A percentile compares a stretch with the other conserved stretches of the same genome.
Conservation (phyloP, 495 filamentous ascomycete genomes). For the Penicillium daleae region DNA sequence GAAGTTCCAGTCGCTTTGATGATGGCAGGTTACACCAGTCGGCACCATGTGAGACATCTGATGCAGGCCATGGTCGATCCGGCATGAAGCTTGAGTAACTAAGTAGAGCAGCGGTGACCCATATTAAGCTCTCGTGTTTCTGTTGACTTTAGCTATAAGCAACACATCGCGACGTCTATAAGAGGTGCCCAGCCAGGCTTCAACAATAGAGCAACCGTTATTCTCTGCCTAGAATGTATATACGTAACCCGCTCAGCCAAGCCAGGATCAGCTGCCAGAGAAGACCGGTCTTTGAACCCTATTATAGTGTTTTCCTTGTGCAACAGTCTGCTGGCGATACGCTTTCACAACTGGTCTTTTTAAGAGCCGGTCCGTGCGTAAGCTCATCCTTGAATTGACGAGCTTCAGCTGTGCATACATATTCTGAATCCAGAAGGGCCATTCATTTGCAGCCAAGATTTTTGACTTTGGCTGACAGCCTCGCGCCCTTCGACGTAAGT, state of each 20-base stretch:
- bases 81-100: slow-evolving; percentile 11
- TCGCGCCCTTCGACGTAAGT: slow-evolving; percentile 10
- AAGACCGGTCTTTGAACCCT: slow-evolving; percentile 29
- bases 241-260: slow-evolving; percentile 26
- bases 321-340: slow-evolving; percentile 46
- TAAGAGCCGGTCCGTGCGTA: slow-evolving; percentile 26
- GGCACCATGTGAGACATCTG: slow-evolving; percentile 41
- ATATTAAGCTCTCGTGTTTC: slow-evolving; percentile 3
- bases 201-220: background rate
- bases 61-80: slow-evolving; percentile 31
- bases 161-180: background rate
- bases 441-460: background rate
- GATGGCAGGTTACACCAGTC: slow-evolving; percentile 23
- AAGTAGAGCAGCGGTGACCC: background rate
- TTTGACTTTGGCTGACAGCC: slow-evolving; percentile 15
- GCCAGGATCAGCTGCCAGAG: slow-evolving; percentile 28
- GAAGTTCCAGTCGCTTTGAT: slow-evolving; percentile 20
- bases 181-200: background rate
- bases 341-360: slow-evolving; percentile 33
- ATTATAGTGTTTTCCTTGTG: slow-evolving; percentile 24
- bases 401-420: background rate
- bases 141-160: background rate
- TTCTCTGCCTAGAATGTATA: background rate
- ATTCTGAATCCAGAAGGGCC: slow-evolving; percentile 1
- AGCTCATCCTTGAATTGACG: slow-evolving; percentile 13